Conservation (phyloP, 2,329 filamentous ascomycete genomes). For the Sclerotinia nivalis region DNA sequence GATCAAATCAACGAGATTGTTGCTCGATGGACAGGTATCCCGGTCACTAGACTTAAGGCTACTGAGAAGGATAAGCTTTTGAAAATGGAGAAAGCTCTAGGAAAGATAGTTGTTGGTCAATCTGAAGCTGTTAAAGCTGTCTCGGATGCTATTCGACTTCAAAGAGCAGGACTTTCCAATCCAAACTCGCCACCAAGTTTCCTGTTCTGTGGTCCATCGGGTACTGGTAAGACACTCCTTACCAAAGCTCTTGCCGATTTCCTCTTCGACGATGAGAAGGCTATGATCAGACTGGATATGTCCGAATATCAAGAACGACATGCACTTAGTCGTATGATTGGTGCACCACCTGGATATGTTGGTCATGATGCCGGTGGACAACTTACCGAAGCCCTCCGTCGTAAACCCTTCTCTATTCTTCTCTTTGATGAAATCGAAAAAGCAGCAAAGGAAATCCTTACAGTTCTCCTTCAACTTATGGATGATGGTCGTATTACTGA, state of each 20-base stretch:
- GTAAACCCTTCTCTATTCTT: slow-evolving; percentile 95
- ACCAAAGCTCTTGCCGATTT: slow-evolving; percentile 98
- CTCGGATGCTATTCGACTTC: slow-evolving; percentile 92
- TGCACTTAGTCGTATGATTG: slow-evolving; percentile 94
- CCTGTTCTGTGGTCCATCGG: slow-evolving; percentile 97
- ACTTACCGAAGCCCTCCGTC: slow-evolving; percentile 88
- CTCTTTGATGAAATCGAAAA: slow-evolving; percentile 99
- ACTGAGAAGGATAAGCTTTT: slow-evolving; percentile 98
- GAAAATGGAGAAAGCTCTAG: slow-evolving; percentile 87
- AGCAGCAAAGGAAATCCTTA: slow-evolving; percentile 95
- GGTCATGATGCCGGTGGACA: slow-evolving; percentile 96
- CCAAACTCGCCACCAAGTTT: slow-evolving; percentile 97
- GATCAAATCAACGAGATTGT: slow-evolving; percentile 99
- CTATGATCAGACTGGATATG: slow-evolving; percentile 99
- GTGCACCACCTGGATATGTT: slow-evolving; percentile 93
- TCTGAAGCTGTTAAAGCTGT: slow-evolving; percentile 91
- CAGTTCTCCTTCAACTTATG: slow-evolving; percentile 98
- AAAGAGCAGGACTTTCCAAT: slow-evolving; percentile 91
- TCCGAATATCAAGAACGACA: slow-evolving; percentile 99
- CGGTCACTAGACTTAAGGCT: slow-evolving; percentile 89
- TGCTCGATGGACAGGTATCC: slow-evolving; percentile 95
- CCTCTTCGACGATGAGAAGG: slow-evolving; percentile 92
- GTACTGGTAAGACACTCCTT: slow-evolving; percentile 95
- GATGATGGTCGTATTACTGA: slow-evolving; percentile 98
- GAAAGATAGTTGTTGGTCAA: slow-evolving; percentile 87